These are phyloP conservation scores for Linum usitatissimum DNA, from an alignment of 345 rosid species.

Conservation along the genomic window DNA sequence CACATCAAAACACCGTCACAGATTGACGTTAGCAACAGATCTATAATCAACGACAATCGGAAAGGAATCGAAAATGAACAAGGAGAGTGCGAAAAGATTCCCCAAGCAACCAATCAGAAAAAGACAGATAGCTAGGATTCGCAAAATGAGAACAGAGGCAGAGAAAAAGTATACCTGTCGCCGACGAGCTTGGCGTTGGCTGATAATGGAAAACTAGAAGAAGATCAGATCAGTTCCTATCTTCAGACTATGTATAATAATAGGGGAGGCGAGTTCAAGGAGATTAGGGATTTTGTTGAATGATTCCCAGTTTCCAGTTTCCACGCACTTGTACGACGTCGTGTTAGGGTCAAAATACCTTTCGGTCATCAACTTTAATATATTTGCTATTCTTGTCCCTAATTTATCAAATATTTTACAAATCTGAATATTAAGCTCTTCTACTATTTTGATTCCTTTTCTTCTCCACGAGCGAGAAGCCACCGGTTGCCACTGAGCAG, in stretches of 20 bases:
- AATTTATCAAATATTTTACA: too few species aligned
- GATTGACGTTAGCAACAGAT: too few species aligned
- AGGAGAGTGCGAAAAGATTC: not conserved
- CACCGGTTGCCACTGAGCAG: not conserved
- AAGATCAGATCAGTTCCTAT: not conserved
- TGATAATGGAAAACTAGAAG: not conserved
- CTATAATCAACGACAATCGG: too few species aligned
- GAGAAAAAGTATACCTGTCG: not conserved
- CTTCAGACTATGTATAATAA: not conserved
- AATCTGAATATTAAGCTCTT: too few species aligned
- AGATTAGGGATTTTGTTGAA: not conserved
- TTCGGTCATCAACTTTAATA: too few species aligned
- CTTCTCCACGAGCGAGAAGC: not conserved
- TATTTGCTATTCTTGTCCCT: not conserved
- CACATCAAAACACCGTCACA: not conserved
- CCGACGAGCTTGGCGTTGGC: not conserved
- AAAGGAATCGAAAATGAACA: too few species aligned
- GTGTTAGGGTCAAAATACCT: not conserved
- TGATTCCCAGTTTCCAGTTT: not conserved
- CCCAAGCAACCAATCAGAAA: not conserved
- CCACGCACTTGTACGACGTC: not conserved
- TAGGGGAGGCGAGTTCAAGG: not conserved
- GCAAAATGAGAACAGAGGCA: not conserved
- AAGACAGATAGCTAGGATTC: not conserved
- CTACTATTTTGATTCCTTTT: not conserved